phyloP scores from a whole-genome alignment of 192 early-diverging fungal genomes.

The Umbelopsis vinacea region DNA sequence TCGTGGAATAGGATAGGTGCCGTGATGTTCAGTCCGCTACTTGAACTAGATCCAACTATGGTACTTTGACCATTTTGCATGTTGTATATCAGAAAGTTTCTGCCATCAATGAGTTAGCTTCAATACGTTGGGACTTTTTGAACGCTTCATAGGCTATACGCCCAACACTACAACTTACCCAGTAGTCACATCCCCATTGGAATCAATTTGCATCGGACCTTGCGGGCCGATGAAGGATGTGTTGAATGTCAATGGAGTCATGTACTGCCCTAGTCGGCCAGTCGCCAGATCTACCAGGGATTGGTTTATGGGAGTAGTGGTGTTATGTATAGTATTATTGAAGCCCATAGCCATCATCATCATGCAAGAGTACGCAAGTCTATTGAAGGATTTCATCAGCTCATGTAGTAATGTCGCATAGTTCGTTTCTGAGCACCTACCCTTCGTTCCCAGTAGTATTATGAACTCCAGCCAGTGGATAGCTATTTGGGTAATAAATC shows the following conservation, averaged over 20 bases:
- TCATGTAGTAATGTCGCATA: neutral
- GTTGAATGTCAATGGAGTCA: constrained; percentile 48
- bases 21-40: constrained; percentile 44
- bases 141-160: neutral
- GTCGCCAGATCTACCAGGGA: constrained; percentile 29
- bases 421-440: constrained; percentile 21
- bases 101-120: constrained; percentile 17
- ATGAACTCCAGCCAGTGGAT: constrained; percentile 46
- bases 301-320: constrained; percentile 16
- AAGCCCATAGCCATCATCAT: constrained; percentile 54
- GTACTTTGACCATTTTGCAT: constrained; percentile 44
- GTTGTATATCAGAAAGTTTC: constrained; percentile 52
- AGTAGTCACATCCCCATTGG: constrained; percentile 46
- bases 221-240: constrained; percentile 49
- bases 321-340: constrained; percentile 44
- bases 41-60: constrained; percentile 46
- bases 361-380: constrained; percentile 56
- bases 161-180: constrained; percentile 22
- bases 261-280: constrained; percentile 40
- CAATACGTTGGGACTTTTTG: neutral
- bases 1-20: constrained; percentile 49
- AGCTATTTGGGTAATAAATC: constrained; percentile 28
- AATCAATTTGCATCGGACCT: constrained; percentile 52
- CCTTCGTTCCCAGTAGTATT: constrained; percentile 53
- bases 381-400: constrained; percentile 16